Base-by-base conservation (phyloP, 2,329 filamentous ascomycete species). In the Mariannaea elegans region DNA sequence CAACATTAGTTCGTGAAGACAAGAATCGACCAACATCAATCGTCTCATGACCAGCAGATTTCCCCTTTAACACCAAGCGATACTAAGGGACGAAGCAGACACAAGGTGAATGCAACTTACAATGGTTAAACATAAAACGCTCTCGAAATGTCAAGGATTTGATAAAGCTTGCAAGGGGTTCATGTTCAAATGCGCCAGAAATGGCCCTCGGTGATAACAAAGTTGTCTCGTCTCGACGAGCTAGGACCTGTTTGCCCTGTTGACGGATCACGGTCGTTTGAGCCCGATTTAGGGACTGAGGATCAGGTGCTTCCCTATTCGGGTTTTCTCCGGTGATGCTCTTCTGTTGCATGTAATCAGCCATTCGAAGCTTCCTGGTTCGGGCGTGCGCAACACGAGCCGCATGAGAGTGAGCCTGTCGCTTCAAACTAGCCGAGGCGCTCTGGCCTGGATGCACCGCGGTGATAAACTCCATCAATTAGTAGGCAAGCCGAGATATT, bases 91-190 rank as follows among this genome's bases (percentile, higher is more conserved):
- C 5, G 12, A 6, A 5, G 7, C 2, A 23, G 41, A 31, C n/a
- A 39, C 8, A 10, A 7, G n/a, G 12, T 16, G 2, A 31, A 8
- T 21, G 14, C 14, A 12, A 55, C 62, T 55, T 21, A 63, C 60
- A 65, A 29, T 63, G 42, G 14, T 56, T 29, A 27, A 65, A 63
- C 46, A 65, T 48, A 9, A 61, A 63, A 14, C 36, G 48, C 34
- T 65, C 62, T 41, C 32, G 27, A 1, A 45, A 8, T 3, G 36
- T 55, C 0, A 63, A 47, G 8, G 60, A 61, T 31, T 16, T 16
- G n/a, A 61, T 12, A 45, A 65, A 65, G 32, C 48, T 61, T 18
- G 56, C 62, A 10, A 65, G 18, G 3, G 62, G 60, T 24, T 61
- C 62, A 7, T 63, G 56, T 14, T 63, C 56, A 32, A 65, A 58